A percentile compares a stretch with the other conserved stretches of the same genome.
Evolutionary conservation across 768 basidiomycete species (phyloP).

Genomic region (Hysterangium stoloniferum): DNA sequence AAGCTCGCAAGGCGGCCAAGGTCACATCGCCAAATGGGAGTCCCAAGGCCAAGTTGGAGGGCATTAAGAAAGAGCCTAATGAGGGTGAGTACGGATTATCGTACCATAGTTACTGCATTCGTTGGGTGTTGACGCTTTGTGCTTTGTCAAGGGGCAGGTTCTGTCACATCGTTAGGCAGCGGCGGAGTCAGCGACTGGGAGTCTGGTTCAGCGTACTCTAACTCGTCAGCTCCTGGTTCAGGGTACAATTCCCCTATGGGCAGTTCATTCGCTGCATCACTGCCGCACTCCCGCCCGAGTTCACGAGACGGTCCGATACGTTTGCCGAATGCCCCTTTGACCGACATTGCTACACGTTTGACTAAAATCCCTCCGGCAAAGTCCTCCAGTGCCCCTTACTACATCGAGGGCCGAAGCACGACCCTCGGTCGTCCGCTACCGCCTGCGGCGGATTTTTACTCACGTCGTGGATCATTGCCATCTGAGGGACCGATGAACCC

Average conservation of each 20-base stretch:
- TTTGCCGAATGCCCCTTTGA: constrained; percentile 63
- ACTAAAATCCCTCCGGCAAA: constrained; percentile 23
- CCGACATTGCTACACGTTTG: constrained; percentile 51
- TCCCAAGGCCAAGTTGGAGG: constrained; percentile 27
- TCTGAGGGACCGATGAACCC: background rate
- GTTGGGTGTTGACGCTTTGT: too few species aligned
- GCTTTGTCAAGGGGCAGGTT: too few species aligned
- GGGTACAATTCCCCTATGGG: constrained; percentile 61
- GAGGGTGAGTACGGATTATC: constrained; percentile 31
- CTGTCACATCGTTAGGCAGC: constrained; percentile 26
- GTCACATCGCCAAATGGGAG: constrained; percentile 24
- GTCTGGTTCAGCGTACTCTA: constrained; percentile 26
- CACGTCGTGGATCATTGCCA: constrained; percentile 27
- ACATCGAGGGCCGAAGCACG: constrained; percentile 17
- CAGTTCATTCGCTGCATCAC: constrained; percentile 47
- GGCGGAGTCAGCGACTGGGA: constrained; percentile 71
- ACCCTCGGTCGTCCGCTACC: constrained; percentile 14
- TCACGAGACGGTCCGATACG: constrained; percentile 50
- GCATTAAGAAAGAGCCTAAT: constrained; percentile 59
- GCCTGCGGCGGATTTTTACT: constrained; percentile 8
- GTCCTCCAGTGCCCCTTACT: constrained; percentile 27
- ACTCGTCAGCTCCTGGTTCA: constrained; percentile 47
- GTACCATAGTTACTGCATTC: constrained; percentile 35
- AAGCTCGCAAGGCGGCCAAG: constrained; percentile 53
- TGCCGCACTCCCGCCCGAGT: constrained; percentile 29